Percentiles rank a stretch among this genome's conserved stretches.
Conservation (phyloP, 2,329 filamentous ascomycete genomes). For the Phyllosticta paracitricarpa region DNA sequence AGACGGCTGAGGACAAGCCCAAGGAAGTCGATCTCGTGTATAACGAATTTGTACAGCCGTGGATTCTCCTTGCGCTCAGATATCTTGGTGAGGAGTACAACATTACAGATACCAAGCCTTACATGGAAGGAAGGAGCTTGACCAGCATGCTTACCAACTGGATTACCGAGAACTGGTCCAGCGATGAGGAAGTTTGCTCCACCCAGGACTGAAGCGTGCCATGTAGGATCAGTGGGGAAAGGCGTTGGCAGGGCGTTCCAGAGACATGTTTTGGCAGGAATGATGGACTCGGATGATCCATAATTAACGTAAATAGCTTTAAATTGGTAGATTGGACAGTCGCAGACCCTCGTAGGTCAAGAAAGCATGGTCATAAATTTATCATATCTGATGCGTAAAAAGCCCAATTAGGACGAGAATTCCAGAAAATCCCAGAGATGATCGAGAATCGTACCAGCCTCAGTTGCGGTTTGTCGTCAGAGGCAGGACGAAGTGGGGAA, state of each 20-base stretch:
- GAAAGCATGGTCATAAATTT: neutral
- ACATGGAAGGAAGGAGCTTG: constrained; percentile 44
- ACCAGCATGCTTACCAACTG: constrained; percentile 50
- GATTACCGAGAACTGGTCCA: constrained; percentile 46
- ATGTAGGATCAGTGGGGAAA: neutral
- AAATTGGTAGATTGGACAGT: neutral
- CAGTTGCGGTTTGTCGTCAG: constrained; percentile 5
- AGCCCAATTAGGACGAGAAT: neutral
- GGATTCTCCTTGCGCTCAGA: constrained; percentile 65
- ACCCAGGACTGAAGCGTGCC: neutral
- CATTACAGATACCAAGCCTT: constrained; percentile 41
- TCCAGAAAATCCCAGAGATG: neutral
- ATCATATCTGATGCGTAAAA: neutral
- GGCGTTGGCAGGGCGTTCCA: neutral
- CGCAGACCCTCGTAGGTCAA: neutral
- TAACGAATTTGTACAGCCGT: constrained; percentile 80
- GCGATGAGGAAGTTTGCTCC: constrained; percentile 6
- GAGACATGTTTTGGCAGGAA: neutral
- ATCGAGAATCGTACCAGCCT: neutral
- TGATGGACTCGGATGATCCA: neutral
- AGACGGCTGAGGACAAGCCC: constrained; percentile 31
- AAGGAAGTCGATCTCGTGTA: constrained; percentile 80
- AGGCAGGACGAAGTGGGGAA: neutral
- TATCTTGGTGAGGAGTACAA: constrained; percentile 44
- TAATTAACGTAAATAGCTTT: neutral